Evolutionary conservation across 371 early-diverging fungal genomes (phyloP), one percentile per base, ranked within the genome.

Genomic region (Apophysomyces ossiformis): DNA sequence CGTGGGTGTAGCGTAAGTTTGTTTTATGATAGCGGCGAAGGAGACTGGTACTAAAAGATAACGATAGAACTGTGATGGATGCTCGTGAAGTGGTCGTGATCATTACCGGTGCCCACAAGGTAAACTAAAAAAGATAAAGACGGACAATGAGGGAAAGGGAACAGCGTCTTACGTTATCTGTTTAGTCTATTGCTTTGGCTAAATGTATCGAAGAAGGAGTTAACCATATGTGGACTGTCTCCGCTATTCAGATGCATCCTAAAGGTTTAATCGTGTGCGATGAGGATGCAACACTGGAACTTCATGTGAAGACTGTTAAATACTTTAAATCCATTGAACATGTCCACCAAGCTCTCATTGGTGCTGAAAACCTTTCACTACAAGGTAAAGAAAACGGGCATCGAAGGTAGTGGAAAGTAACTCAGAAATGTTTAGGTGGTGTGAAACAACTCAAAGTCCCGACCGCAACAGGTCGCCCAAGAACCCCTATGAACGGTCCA

Each of bases 291-390:
- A 93, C 93, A 5, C 79, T 92, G 61, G 94, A 93, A 74, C 84
- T 93, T 45, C 93, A 93, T 61, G 93, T 93, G 65, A 93, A 93
- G 71, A 46, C 56, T 45, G 77, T 74, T 60, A 91, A 92, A 76
- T 93, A 95, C 78, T 95, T 93, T 82, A 93, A 93, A 78, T 89
- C 89, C 58, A 95, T 95, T 69, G 95, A 95, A 71, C 90, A 92
- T 80, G 94, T 94, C 16, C 93, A 94, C 62, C 85, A 91, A 69
- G 84, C 90, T 64, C 76, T 93, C 58, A 90, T 93, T 70, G 94
- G 94, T 64, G 79, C 86, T 46, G 92, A 93, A 65, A 90, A 92
- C 75, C 83, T 93, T 50, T 90, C 91, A 56, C 80, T 93, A 59
- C 90, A 91, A 80, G 94, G 92, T 60, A 43, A 44, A 1, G 1